Base-by-base conservation (phyloP, 164 flowering plant genomes). In the Dillenia suffruticosa region DNA sequence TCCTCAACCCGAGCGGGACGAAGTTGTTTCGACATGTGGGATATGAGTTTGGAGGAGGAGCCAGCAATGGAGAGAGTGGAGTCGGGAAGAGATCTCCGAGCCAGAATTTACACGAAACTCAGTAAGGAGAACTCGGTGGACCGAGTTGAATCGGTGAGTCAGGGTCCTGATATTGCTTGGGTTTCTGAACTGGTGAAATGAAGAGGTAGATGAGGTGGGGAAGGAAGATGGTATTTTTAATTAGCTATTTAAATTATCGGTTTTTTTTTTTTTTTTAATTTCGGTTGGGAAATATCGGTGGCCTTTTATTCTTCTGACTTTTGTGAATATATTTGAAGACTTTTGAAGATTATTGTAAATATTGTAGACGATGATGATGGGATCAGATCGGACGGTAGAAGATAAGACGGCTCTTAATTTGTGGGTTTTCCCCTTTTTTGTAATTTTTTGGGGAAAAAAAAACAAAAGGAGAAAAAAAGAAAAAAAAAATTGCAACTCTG, bases 61-160 rank as follows among this genome's bases (percentile, higher is more conserved):
- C 83, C 85, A 1, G 75, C 74, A 3, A 70, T 87, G 86, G 94
- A 90, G 70, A 66, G 92, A 64, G 94, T 86, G 2, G 94, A 87
- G 56, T 90, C 92, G 0, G 96, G 93, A 5, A 80, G 82, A 46
- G 84, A 76, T 7, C 45, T 87, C 14, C 74, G 96, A n/a, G 83
- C 90, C 0, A 76, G 64, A 58, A 79, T 85, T 0, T 87, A 73
- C 22, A 88, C 86, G 3, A 87, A 77, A 50, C 78, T 90, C 12
- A 76, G 90, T 26, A 85, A 77, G 65, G 86, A 87, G 59, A 84
- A 84, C 70, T 81, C 87, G 3, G 62, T 85, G 14, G 81, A 65
- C 8, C 71, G 77, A 13, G 66, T 50, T 2, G 85, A 69, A n/a
- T 64, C 78, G 12, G 50, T 22, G 9, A 44, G 14, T 14, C 22